A percentile compares a stretch with the other conserved stretches of the same genome.
Conservation (phyloP, 441 rosid species). For the Hura crepitans region DNA sequence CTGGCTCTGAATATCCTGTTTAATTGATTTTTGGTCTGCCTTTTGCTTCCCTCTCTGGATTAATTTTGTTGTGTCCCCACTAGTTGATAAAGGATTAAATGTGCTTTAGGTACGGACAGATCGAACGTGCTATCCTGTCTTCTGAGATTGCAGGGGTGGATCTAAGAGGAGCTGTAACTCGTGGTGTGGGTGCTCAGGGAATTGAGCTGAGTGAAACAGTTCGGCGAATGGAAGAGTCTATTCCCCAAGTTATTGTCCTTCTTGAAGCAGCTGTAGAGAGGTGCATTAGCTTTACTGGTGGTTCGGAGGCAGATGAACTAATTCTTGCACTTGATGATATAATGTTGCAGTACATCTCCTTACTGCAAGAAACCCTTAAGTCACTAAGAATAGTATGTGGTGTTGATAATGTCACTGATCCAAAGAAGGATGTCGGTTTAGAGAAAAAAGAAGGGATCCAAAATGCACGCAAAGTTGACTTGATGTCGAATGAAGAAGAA, state of each 20-base stretch:
- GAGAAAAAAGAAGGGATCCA: constrained; percentile 76
- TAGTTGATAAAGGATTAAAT: constrained; percentile 26
- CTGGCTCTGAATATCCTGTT: neutral
- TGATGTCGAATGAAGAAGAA: constrained; percentile 86
- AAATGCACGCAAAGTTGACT: constrained; percentile 55
- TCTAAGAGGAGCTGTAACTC: constrained; percentile 96
- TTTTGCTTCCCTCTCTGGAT: neutral
- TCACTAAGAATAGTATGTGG: constrained; percentile 91
- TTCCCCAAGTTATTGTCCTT: constrained; percentile 88
- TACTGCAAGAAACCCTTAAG: constrained; percentile 87
- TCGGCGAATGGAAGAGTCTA: constrained; percentile 97
- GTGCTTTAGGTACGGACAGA: constrained; percentile 76
- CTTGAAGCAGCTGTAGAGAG: constrained; percentile 95
- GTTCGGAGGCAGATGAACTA: constrained; percentile 95
- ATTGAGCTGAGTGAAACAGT: constrained; percentile 96
- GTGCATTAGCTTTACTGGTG: constrained; percentile 91
- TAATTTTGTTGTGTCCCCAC: constrained; percentile 12
- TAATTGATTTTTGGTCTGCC: constrained; percentile 1
- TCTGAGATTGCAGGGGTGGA: constrained; percentile 87
- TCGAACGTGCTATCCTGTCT: constrained; percentile 88
- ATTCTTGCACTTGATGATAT: constrained; percentile 87
- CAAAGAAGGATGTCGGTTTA: constrained; percentile 58
- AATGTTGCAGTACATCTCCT: constrained; percentile 85
- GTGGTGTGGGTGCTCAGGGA: constrained; percentile 98
- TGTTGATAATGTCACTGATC: constrained; percentile 61